Conservation (phyloP, 2,329 filamentous ascomycete genomes). For the Beauveria asiatica region DNA sequence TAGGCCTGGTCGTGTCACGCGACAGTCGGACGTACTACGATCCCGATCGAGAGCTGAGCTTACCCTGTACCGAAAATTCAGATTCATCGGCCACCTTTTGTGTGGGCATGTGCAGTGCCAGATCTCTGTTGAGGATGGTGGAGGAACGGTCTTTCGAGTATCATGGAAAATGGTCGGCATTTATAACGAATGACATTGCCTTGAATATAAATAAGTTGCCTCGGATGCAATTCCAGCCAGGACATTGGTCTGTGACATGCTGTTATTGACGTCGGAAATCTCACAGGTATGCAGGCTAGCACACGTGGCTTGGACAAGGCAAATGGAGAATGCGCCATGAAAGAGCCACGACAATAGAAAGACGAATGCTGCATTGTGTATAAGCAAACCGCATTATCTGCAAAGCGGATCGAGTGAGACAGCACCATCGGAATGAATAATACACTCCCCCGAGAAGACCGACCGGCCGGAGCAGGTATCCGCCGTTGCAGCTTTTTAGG, state of each 20-base stretch:
- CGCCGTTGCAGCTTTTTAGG: background rate
- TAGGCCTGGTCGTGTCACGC: background rate
- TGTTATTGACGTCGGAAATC: too few relatives aligned
- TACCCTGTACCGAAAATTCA: background rate
- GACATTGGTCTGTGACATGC: too few relatives aligned
- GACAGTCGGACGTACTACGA: too few relatives aligned
- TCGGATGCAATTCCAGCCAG: too few relatives aligned
- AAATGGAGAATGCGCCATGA: too few relatives aligned
- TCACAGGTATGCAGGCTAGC: too few relatives aligned
- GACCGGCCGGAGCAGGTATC: background rate
- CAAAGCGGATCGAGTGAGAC: background rate
- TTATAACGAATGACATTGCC: background rate
- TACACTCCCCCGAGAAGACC: background rate
- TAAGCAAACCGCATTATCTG: background rate
- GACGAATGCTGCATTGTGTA: too few relatives aligned
- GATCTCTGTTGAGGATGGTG: too few relatives aligned
- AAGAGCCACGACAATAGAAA: too few relatives aligned
- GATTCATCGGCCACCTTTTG: background rate
- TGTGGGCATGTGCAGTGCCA: background rate
- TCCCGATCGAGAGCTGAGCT: background rate
- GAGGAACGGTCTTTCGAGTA: background rate
- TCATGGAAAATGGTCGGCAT: background rate
- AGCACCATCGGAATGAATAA: background rate
- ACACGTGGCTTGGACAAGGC: too few relatives aligned
- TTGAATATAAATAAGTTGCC: background rate